Evolutionary conservation across 805 yeast genomes (phyloP), one percentile per base, ranked within the genome.

Genomic region (Jamesozyma spencerorum): DNA sequence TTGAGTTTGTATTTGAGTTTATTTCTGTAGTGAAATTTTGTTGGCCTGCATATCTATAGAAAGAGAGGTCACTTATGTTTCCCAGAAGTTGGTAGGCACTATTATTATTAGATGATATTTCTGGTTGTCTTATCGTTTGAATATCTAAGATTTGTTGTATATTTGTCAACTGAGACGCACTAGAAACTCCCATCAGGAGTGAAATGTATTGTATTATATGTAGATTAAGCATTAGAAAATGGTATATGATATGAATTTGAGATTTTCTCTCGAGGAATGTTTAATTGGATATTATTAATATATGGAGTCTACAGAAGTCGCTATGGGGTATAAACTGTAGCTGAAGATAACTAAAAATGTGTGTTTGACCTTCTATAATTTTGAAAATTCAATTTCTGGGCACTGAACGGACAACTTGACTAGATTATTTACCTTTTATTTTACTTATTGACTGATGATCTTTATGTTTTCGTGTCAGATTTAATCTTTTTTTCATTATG

Each of bases 41-140:
- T 39, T 60, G 61, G 2, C 66, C 66, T 17, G 43, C 31, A 39
- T 58, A 60, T 35, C 41, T 36, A 43, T 52, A 52, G 36, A 53
- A 50, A 1, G 55, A 47, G 18, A 58, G 20, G 17, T 41, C 49
- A 8, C 49, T 44, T 14, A 54, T 44, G 36, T 46, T 38, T 15
- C 58, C 59, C 35, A 59, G 43, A 8, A 57, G 34, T 34, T 54
- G 50, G 22, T 56, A 34, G 5, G 43, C 36, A 35, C 46, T 43
- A 19, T 45, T 32, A 3, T 36, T 35, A 26, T 45, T 43, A 17
- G 26, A 4, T 17, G 34, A 26, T 22, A 31, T 13, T 14, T 13
- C 22, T 8, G 37, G 37, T 7, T 4, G 4, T 6, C 6, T 24
- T 14, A 37, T 13, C 4, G 11, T 17, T 18, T 33, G 28, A 17